These are phyloP conservation scores for Candida succiphila DNA, from an alignment of 805 yeast species.

Conservation along the genomic window DNA sequence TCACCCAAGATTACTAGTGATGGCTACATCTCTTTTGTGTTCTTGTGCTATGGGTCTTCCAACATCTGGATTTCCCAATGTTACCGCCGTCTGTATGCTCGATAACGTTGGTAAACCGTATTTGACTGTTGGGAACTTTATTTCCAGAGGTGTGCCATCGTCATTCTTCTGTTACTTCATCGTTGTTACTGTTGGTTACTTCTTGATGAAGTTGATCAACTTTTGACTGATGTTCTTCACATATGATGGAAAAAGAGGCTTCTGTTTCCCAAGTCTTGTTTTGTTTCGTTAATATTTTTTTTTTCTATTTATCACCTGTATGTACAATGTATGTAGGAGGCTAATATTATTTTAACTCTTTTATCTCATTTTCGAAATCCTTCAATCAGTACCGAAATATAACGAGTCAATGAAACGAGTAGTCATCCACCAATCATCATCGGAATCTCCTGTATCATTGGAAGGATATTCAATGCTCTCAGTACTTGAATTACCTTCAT, in stretches of 20 bases:
- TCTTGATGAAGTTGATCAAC: conserved; percentile 51
- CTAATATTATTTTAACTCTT: too few relatives aligned
- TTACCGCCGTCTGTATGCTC: conserved; percentile 90
- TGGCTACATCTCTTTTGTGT: conserved; percentile 58
- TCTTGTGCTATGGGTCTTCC: conserved; percentile 98
- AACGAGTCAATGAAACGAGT: conserved; percentile 63
- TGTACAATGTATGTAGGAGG: too few relatives aligned
- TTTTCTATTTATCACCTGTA: neutral
- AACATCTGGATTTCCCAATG: conserved; percentile 96
- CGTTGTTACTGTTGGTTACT: conserved; percentile 72
- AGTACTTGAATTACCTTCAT: neutral
- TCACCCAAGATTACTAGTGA: conserved; percentile 75
- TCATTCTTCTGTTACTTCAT: conserved; percentile 66
- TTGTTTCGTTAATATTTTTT: neutral
- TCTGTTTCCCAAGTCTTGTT: neutral
- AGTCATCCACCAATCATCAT: conserved; percentile 50
- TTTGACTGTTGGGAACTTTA: conserved; percentile 76
- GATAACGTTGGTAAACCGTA: conserved; percentile 91
- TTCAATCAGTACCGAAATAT: conserved; percentile 59
- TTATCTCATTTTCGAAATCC: conserved; percentile 12
- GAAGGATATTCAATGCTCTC: neutral
- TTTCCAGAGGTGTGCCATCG: conserved; percentile 85
- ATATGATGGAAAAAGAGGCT: too few relatives aligned
- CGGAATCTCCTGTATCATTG: conserved; percentile 9
- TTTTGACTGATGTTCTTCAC: conserved; percentile 20